Base-by-base conservation (phyloP, 176 grass and related monocot genomes). In the Oryza coarctata region DNA sequence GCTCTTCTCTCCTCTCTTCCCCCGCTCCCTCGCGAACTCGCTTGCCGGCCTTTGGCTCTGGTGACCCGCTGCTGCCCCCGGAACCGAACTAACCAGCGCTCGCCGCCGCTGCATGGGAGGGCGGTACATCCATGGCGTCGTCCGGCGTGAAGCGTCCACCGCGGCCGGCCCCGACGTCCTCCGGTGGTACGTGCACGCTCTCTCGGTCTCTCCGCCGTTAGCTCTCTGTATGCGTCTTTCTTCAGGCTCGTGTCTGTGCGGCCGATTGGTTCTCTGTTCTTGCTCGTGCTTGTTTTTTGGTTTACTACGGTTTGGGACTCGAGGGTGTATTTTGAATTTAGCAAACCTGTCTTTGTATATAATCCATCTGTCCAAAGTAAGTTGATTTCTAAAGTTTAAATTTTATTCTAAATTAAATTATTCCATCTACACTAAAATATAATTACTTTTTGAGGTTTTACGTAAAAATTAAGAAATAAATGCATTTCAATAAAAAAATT, bases 81-180 rank as follows among this genome's bases (percentile, higher is more conserved):
- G 34, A 26, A 12, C n/a, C 38, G 27, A 3, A 2, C 11, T 12
- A 10, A 6, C 74, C 20, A 10, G 23, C 76, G 17, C 4, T 65
- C 65, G n/a, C 62, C 36, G 28, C 12, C 33, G 65, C 74, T 8
- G 9, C 29, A n/a, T 25, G 63, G 27, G 38, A 7, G n/a, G n/a
- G 27, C 35, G 10, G 20, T 18, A 14, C 15, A 30, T 35, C 64
- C 39, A 85, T 89, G 83, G 78, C 65, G 27, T 41, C 43, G 12
- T 9, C 83, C 34, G 65, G 72, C 73, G 66, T 12, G 11, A 86
- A 82, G 27, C 82, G 26, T 11, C 78, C 33, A 65, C 78, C 65
- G n/a, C 36, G 22, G 17, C 83, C 57, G 71, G 27, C 43, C 6
- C 7, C 58, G n/a, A 11, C 58, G 26, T 89, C 78, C 66, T 8